A percentile compares a stretch with the other conserved stretches of the same genome.
Conservation (phyloP, 345 rosid species). For the Cardamine resedifolia region DNA sequence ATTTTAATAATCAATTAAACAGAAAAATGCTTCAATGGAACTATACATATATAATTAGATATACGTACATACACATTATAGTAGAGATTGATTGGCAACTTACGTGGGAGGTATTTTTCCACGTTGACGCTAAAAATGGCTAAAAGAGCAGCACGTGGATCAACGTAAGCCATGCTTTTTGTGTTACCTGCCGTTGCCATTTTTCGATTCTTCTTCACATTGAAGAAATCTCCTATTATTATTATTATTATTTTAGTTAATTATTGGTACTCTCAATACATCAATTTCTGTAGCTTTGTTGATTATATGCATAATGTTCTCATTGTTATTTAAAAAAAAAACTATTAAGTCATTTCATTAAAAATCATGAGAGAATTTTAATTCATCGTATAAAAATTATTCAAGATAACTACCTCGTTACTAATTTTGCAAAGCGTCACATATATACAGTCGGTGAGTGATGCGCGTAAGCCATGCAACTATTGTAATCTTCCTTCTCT, state of each 20-base stretch:
- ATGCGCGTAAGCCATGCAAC: slow-evolving; percentile 71
- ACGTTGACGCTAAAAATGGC: slow-evolving; percentile 36
- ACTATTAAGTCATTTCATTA: neutral
- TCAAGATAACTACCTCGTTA: neutral
- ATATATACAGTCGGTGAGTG: slow-evolving; percentile 30
- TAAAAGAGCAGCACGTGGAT: slow-evolving; percentile 3
- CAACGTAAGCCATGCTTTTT: slow-evolving; percentile 27
- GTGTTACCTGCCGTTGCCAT: slow-evolving; percentile 13
- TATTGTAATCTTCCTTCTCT: slow-evolving; percentile 5
- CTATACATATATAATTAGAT: neutral
- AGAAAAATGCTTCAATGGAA: neutral
- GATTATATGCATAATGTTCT: slow-evolving; percentile 7
- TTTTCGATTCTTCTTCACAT: slow-evolving; percentile 24
- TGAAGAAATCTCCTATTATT: slow-evolving; percentile 8
- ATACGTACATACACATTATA: neutral
- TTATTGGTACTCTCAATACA: slow-evolving; percentile 10
- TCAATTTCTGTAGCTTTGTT: slow-evolving; percentile 25
- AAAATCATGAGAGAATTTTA: neutral
- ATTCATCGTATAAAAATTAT: neutral
- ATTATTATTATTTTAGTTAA: neutral
- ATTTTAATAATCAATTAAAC: no score
- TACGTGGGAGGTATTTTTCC: slow-evolving; percentile 31
- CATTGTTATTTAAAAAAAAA: neutral
- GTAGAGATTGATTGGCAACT: slow-evolving; percentile 17
- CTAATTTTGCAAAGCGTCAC: slow-evolving; percentile 42